phyloP scores from a whole-genome alignment of 441 rosid species.

The Codiaeum variegatum region DNA sequence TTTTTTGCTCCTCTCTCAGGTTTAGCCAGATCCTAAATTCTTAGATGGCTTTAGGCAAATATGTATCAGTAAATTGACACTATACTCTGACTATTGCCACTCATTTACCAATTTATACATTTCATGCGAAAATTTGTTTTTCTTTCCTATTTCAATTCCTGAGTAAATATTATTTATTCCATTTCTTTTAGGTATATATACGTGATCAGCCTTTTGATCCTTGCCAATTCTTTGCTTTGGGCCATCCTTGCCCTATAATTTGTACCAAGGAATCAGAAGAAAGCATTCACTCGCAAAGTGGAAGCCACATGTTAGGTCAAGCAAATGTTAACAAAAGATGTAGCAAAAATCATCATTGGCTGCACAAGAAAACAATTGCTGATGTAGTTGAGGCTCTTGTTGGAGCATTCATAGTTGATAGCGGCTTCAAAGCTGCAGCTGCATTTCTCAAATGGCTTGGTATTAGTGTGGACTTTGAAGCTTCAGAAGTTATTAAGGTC shows the following conservation, averaged over 20 bases:
- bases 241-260: constrained; percentile 61
- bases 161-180: constrained; percentile 8
- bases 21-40: neutral
- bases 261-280: constrained; percentile 50
- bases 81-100: neutral
- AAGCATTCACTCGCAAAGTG: constrained; percentile 41
- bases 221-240: constrained; percentile 72
- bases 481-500: constrained; percentile 45
- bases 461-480: constrained; percentile 61
- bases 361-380: constrained; percentile 81
- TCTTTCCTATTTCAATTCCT: neutral
- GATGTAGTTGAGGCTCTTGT: constrained; percentile 94
- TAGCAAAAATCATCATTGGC: constrained; percentile 82
- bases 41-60: neutral
- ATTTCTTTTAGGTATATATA: constrained; percentile 61
- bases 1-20: neutral
- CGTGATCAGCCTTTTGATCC: constrained; percentile 91
- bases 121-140: neutral
- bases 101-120: neutral
- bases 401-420: constrained; percentile 88
- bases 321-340: constrained; percentile 55
- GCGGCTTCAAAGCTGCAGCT: constrained; percentile 83
- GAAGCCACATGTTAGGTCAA: constrained; percentile 25
- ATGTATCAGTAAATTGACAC: neutral
- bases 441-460: constrained; percentile 94